A percentile compares a stretch with the other conserved stretches of the same genome.
Evolutionary conservation across 176 grass and related monocot species (phyloP).

Genomic region (Dactylis glomerata): DNA sequence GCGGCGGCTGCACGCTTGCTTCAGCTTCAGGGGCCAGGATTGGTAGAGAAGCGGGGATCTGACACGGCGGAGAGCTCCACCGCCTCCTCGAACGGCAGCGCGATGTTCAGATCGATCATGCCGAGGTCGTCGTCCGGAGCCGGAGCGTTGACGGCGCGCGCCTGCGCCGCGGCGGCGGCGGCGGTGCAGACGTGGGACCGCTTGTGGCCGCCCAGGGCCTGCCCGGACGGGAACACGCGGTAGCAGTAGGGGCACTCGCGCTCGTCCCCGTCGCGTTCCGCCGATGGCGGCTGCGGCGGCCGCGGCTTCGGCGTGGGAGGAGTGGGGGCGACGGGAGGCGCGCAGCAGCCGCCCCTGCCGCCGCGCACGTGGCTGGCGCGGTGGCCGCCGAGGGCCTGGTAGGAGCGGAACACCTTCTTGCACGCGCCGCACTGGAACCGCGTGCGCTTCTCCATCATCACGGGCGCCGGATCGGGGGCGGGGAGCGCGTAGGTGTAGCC

Average conservation of each 20-base stretch:
- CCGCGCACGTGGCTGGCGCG: slow-evolving; percentile 58
- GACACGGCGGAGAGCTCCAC: slow-evolving; percentile 56
- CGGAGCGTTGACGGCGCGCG: no score
- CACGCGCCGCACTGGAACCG: slow-evolving; percentile 53
- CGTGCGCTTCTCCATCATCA: slow-evolving; percentile 29
- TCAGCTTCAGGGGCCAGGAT: slow-evolving; percentile 28
- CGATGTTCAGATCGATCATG: slow-evolving; percentile 69
- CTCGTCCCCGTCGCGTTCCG: slow-evolving; percentile 1
- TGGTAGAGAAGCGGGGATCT: slow-evolving; percentile 34
- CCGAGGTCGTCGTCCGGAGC: slow-evolving; percentile 1
- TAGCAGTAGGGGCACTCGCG: slow-evolving; percentile 63
- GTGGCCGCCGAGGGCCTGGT: slow-evolving; percentile 74
- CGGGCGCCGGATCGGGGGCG: not conserved
- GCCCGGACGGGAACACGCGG: slow-evolving; percentile 64
- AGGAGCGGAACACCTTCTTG: slow-evolving; percentile 70
- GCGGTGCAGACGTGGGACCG: slow-evolving; percentile 45
- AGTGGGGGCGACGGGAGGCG: slow-evolving; percentile 9
- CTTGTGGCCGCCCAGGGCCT: slow-evolving; percentile 81
- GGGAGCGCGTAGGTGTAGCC: slow-evolving; percentile 26
- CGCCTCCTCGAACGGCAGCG: slow-evolving; percentile 48
- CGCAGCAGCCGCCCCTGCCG: slow-evolving; percentile 35
- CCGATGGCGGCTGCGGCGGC: slow-evolving; percentile 26
- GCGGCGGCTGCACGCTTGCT: not conserved
- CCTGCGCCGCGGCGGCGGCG: slow-evolving; percentile 12
- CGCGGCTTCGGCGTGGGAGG: not conserved